Evolutionary conservation across 257 asterid genomes (phyloP), one percentile per base, ranked within the genome.

Genomic region (Solanum bulbocastanum): DNA sequence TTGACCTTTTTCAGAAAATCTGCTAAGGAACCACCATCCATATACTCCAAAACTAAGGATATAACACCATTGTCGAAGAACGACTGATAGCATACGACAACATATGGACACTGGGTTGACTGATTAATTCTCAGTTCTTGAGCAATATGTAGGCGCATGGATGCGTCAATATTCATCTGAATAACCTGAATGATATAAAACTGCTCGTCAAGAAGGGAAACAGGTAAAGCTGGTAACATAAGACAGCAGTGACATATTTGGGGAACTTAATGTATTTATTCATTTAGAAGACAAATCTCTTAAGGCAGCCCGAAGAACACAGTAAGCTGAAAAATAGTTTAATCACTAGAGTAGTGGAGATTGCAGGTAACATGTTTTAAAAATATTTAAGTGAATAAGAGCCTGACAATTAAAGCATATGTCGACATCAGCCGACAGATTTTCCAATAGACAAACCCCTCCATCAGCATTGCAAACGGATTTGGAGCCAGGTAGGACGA

Each of bases 21-120:
- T 87, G 98, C 98, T 86, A 97, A 96, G 74, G 99, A 96, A 6
- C 99, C 99, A 22, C 99, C 99, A 83, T 97, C 99, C 99, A 97
- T 97, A 90, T 95, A 97, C 93, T 97, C 99, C 85, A 97, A 94
- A 89, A 97, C 94, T 71, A 97, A 94, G 86, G 99, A 97, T 87
- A 97, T 93, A n/a, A 98, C 98, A 88, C 99, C 99, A 88, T 97
- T 97, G 49, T 96, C 99, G 65, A 96, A 97, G 90, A 97, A 97
- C 83, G 99, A 96, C 92, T 97, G 98, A 88, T 97, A 96, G 90
- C 98, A 94, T 58, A 95, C 91, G 12, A 97, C 99, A 16, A 97
- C 96, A 83, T 92, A 90, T 79, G 98, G 99, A 88, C 98, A 96
- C 85, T 97, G 99, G 60, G 99, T 93, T 65, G 99, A 95, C 91